These are phyloP conservation scores for Mycena rebaudengoi DNA, from an alignment of 768 basidiomycete species.

Conservation along the genomic window DNA sequence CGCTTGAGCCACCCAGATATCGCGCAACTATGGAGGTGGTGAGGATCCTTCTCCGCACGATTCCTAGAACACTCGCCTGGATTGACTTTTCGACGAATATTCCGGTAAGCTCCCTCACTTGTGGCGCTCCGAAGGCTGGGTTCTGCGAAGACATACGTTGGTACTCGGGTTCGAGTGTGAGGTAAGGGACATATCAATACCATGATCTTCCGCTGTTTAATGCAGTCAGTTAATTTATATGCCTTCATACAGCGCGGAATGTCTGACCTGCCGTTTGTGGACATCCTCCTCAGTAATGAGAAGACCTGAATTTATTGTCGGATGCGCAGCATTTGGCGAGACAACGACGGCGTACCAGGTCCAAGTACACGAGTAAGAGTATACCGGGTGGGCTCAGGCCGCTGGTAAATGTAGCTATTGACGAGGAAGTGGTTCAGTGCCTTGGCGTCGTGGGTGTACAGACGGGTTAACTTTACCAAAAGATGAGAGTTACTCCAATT, in stretches of 20 bases:
- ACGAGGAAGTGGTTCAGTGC: constrained; percentile 24
- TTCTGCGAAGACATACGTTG: constrained; percentile 12
- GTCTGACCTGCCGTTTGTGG: constrained; percentile 20
- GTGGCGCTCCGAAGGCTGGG: constrained; percentile 33
- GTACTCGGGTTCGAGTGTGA: background rate
- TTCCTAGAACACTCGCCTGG: constrained; percentile 20
- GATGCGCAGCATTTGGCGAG: background rate
- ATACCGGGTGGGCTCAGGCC: constrained; percentile 4
- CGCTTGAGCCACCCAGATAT: constrained; percentile 30
- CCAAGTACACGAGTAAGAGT: constrained; percentile 21
- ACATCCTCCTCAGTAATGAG: constrained; percentile 19
- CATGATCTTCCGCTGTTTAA: constrained; percentile 23
- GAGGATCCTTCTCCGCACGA: background rate
- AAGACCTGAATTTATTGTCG: constrained; percentile 13
- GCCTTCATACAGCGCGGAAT: background rate
- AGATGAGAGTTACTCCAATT: background rate
- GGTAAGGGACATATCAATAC: background rate
- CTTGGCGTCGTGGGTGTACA: constrained; percentile 16
- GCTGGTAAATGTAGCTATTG: constrained; percentile 18
- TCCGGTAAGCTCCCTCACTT: constrained; percentile 30
- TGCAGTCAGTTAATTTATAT: background rate
- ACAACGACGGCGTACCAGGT: constrained; percentile 16
- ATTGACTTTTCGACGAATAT: constrained; percentile 29
- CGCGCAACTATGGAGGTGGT: constrained; percentile 32
- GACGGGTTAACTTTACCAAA: background rate